Conservation (phyloP, 495 filamentous ascomycete species). For the Achaetomiella virescens region DNA sequence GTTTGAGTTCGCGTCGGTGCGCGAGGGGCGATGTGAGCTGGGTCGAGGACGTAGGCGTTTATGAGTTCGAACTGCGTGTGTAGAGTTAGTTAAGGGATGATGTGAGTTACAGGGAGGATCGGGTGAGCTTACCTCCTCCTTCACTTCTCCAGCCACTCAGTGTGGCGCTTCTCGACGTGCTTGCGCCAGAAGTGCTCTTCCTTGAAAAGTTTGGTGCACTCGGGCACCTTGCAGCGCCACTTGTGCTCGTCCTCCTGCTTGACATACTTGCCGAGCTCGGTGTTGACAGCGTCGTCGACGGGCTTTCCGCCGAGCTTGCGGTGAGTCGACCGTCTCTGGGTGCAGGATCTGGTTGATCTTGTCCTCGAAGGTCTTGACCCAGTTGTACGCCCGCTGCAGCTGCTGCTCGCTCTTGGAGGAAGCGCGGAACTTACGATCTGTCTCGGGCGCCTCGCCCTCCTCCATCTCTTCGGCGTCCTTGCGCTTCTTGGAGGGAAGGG, state of each 20-base stretch:
- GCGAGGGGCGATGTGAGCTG: constrained; percentile 83
- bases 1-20: constrained; percentile 94
- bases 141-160: constrained; percentile 78
- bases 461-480: constrained; percentile 62
- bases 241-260: constrained; percentile 97
- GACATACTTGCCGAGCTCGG: constrained; percentile 79
- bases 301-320: constrained; percentile 84
- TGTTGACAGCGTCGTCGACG: constrained; percentile 74
- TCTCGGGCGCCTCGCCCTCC: constrained; percentile 53
- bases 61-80: constrained; percentile 67
- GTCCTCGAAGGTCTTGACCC: constrained; percentile 98
- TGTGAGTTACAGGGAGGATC: background rate
- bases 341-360: constrained; percentile 89
- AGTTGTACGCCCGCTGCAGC: constrained; percentile 90
- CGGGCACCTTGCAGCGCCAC: constrained; percentile 91
- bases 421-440: constrained; percentile 58
- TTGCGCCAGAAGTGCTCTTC: constrained; percentile 95
- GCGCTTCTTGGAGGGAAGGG: constrained; percentile 74
- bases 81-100: constrained; percentile 9
- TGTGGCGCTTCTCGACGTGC: constrained; percentile 92
- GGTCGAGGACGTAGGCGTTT: constrained; percentile 90
- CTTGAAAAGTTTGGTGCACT: constrained; percentile 96
- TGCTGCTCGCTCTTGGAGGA: constrained; percentile 79
- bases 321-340: constrained; percentile 77
- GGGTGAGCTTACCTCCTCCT: constrained; percentile 63